phyloP scores from a whole-genome alignment of 345 rosid genomes.

The Rhizophora mangle region DNA sequence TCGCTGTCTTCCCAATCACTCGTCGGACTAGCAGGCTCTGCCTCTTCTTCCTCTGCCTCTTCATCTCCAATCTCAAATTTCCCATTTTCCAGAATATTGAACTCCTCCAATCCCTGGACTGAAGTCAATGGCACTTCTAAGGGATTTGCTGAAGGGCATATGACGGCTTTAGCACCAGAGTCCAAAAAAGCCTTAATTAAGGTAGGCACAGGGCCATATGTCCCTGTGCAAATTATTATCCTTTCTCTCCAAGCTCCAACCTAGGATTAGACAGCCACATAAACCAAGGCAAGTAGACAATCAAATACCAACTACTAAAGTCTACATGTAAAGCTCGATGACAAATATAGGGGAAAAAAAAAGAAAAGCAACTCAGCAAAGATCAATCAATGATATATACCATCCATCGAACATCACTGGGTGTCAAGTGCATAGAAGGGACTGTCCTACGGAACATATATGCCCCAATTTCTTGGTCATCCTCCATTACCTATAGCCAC shows the following conservation, averaged over 20 bases:
- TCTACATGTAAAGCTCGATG: not conserved
- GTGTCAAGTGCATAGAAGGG: slow-evolving; percentile 75
- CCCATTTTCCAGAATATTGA: slow-evolving; percentile 51
- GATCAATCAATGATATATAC: slow-evolving; percentile 33
- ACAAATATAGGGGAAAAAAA: not conserved
- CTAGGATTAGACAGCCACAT: slow-evolving; percentile 31
- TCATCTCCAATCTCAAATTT: slow-evolving; percentile 96
- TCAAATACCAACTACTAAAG: not conserved
- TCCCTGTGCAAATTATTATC: slow-evolving; percentile 82
- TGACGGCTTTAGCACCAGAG: slow-evolving; percentile 87
- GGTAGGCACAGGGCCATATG: slow-evolving; percentile 64
- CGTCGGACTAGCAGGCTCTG: slow-evolving; percentile 51
- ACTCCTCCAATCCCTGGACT: slow-evolving; percentile 48
- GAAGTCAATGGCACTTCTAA: slow-evolving; percentile 49
- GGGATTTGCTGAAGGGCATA: slow-evolving; percentile 71
- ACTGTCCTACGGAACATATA: slow-evolving; percentile 97
- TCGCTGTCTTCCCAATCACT: slow-evolving; percentile 99
- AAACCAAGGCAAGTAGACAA: not conserved
- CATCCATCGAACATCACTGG: slow-evolving; percentile 99
- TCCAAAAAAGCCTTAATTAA: slow-evolving; percentile 64
- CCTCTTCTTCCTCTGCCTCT: slow-evolving; percentile 72
- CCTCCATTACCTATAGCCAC: slow-evolving; percentile 80
- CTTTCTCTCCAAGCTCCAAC: slow-evolving; percentile 99
- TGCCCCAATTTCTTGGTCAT: slow-evolving; percentile 83
- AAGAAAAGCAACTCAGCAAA: not conserved